Percentiles rank a stretch among this genome's conserved stretches.
These are phyloP conservation scores for Schwanniomyces polymorphus DNA, from an alignment of 805 yeast genomes.

Conservation along the genomic window DNA sequence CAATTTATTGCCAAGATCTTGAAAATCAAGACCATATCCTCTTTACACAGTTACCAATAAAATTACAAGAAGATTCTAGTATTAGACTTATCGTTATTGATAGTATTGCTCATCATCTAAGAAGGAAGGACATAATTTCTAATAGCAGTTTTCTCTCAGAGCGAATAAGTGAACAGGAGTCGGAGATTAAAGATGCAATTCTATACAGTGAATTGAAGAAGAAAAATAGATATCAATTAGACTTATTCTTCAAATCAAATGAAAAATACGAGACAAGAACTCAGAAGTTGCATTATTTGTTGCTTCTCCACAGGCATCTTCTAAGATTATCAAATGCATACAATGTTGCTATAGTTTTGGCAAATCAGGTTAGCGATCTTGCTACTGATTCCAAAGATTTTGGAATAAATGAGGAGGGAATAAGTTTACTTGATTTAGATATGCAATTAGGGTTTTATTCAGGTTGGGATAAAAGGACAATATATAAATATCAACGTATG, in stretches of 20 bases:
- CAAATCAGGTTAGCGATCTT: conserved; percentile 80
- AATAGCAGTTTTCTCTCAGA: conserved; percentile 35
- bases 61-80: conserved; percentile 30
- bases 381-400: conserved; percentile 22
- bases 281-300: conserved; percentile 43
- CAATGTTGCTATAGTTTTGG: conserved; percentile 62
- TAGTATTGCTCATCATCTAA: conserved; percentile 78
- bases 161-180: conserved; percentile 17
- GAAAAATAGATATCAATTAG: conserved; percentile 16
- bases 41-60: conserved; percentile 64
- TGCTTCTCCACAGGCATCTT: conserved; percentile 47
- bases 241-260: conserved; percentile 19
- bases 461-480: conserved; percentile 66
- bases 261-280: conserved; percentile 28
- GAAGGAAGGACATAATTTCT: conserved; percentile 51
- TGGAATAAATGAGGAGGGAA: conserved; percentile 10
- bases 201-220: conserved; percentile 13
- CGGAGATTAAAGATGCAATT: conserved; percentile 6
- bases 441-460: conserved; percentile 70
- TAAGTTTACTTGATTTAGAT: conserved; percentile 45
- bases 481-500: conserved; percentile 14
- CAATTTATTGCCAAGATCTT: conserved; percentile 62
- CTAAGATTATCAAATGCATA: conserved; percentile 46
- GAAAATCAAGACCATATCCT: conserved; percentile 75
- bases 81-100: conserved; percentile 70